Conservation (phyloP, 306 rosid genomes). For the Cucurbita pepo region DNA sequence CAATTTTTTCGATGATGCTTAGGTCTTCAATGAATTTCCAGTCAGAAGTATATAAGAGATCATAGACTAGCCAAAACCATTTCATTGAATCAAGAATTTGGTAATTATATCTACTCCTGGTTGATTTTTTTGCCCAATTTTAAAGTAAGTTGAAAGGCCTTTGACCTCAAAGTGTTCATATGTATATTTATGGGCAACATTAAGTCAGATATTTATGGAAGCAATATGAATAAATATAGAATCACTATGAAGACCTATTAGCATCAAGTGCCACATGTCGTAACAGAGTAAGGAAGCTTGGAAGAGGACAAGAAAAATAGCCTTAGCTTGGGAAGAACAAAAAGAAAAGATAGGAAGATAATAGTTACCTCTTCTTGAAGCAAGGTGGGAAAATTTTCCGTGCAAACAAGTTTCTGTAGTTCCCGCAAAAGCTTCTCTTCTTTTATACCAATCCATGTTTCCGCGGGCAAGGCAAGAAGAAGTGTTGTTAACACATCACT, state of each 20-base stretch:
- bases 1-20: too few species aligned
- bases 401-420: conserved; percentile 42
- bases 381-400: conserved; percentile 55
- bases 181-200: too few species aligned
- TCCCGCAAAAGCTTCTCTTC: conserved; percentile 41
- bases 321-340: not conserved
- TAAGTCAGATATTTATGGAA: too few species aligned
- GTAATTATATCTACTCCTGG: too few species aligned
- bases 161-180: too few species aligned
- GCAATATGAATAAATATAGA: too few species aligned
- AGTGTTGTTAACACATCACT: conserved; percentile 73
- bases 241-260: not conserved
- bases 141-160: too few species aligned
- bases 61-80: too few species aligned
- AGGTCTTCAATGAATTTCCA: too few species aligned
- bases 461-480: conserved; percentile 58
- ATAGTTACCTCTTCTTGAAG: conserved; percentile 83
- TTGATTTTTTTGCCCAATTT: too few species aligned
- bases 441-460: conserved; percentile 69
- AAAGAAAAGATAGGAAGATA: not conserved
- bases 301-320: not conserved
- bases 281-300: not conserved
- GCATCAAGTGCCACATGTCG: not conserved
- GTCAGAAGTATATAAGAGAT: too few species aligned
- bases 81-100: too few species aligned